Percentiles rank a stretch among this genome's conserved stretches.
These are phyloP conservation scores for Ogataea kodamae DNA, from an alignment of 805 yeast genomes.

Conservation along the genomic window DNA sequence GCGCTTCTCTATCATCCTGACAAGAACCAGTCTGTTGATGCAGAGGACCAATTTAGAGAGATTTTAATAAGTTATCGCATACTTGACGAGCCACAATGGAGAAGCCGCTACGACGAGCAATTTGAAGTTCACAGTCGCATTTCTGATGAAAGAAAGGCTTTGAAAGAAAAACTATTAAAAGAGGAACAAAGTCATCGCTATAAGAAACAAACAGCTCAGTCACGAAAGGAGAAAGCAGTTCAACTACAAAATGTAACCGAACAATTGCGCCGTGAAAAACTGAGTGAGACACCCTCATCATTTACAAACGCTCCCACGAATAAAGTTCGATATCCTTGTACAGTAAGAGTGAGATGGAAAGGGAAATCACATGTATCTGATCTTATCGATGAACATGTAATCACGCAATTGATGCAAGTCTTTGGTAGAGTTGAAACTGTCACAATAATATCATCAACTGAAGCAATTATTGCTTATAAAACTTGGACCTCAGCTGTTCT, in stretches of 20 bases:
- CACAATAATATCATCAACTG: conserved; percentile 12
- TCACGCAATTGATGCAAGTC: conserved; percentile 40
- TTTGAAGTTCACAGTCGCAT: conserved; percentile 2
- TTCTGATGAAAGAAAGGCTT: conserved; percentile 14
- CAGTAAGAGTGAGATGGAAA: conserved; percentile 44
- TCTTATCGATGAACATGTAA: conserved; percentile 32
- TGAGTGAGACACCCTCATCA: conserved; percentile 11
- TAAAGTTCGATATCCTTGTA: conserved; percentile 9
- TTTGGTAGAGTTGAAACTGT: conserved; percentile 39
- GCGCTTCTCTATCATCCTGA: conserved; percentile 36
- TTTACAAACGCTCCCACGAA: conserved; percentile 2
- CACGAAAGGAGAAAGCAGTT: conserved; percentile 18
- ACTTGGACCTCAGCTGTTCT: conserved; percentile 27
- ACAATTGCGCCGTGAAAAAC: conserved; percentile 13
- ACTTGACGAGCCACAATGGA: conserved; percentile 18
- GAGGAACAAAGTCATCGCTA: conserved; percentile 31
- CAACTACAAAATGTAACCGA: conserved; percentile 19
- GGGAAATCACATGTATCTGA: conserved; percentile 35
- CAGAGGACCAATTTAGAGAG: conserved; percentile 29
- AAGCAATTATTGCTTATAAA: conserved; percentile 37
- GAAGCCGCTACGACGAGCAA: conserved; percentile 22
- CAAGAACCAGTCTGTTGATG: conserved; percentile 29
- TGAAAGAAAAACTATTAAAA: conserved; percentile 29
- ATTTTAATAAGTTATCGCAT: conserved; percentile 28
- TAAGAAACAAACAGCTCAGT: conserved; percentile 1